Conservation (phyloP, 768 basidiomycete genomes). For the Pulveroboletus sp. region DNA sequence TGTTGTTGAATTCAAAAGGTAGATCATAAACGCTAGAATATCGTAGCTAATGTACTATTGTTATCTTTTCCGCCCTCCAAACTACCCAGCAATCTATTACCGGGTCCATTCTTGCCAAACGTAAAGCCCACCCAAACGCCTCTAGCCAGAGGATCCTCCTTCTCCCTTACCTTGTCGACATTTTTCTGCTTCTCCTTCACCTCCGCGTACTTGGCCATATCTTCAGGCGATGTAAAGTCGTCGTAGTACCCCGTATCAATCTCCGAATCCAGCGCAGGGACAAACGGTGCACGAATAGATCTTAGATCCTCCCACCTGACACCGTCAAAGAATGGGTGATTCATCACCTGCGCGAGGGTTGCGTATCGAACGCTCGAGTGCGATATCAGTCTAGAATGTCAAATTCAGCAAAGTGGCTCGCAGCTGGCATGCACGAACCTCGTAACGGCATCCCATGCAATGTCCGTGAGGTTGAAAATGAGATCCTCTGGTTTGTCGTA, state of each 20-base stretch:
- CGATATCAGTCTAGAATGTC: constrained; percentile 67
- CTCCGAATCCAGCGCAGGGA: constrained; percentile 92
- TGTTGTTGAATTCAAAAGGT: constrained; percentile 9
- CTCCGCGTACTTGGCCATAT: constrained; percentile 99
- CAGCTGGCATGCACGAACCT: constrained; percentile 43
- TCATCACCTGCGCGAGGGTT: constrained; percentile 66
- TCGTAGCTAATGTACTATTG: constrained; percentile 51
- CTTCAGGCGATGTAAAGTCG: constrained; percentile 82
- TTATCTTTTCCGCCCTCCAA: constrained; percentile 43
- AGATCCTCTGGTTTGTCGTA: constrained; percentile 96
- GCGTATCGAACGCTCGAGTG: constrained; percentile 79
- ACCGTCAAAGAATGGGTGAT: constrained; percentile 79
- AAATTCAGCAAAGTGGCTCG: background rate
- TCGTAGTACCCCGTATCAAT: constrained; percentile 95
- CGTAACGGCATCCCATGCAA: constrained; percentile 93
- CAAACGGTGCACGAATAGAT: constrained; percentile 77
- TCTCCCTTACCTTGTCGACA: constrained; percentile 89
- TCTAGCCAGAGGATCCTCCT: constrained; percentile 66
- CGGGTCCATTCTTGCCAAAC: constrained; percentile 84
- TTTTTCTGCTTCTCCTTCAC: constrained; percentile 96
- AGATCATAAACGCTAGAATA: constrained; percentile 50
- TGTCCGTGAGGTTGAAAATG: constrained; percentile 92
- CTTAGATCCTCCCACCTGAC: constrained; percentile 82
- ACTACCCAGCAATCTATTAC: constrained; percentile 31
- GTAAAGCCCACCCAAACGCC: constrained; percentile 93